These are phyloP conservation scores for Diaporthe vaccinii DNA, from an alignment of 2,329 filamentous ascomycete species.

Conservation along the genomic window DNA sequence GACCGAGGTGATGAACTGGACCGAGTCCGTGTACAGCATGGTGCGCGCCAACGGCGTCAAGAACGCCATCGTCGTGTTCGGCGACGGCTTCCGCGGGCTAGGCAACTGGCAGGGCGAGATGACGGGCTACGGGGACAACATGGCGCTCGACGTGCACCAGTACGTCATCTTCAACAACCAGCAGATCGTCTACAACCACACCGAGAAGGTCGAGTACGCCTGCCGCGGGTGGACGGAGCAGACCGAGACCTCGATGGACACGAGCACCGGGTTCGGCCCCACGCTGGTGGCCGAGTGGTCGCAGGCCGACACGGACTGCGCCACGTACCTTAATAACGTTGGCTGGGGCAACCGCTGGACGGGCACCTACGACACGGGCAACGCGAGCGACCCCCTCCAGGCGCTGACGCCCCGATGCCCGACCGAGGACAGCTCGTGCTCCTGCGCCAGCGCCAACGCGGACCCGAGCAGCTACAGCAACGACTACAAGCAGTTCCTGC, in stretches of 20 bases:
- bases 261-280: slow-evolving; percentile 85
- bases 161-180: slow-evolving; percentile 98
- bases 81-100: slow-evolving; percentile 94
- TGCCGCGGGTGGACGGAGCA: slow-evolving; percentile 90
- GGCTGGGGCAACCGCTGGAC: slow-evolving; percentile 91
- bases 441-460: slow-evolving; percentile 82
- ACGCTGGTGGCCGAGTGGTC: slow-evolving; percentile 98
- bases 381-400: slow-evolving; percentile 62
- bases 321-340: slow-evolving; percentile 88
- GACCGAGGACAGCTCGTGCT: slow-evolving; percentile 73
- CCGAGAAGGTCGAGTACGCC: slow-evolving; percentile 87
- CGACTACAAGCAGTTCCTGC: slow-evolving; percentile 86
- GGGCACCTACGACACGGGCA: slow-evolving; percentile 82
- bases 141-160: slow-evolving; percentile 97
- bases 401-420: slow-evolving; percentile 83
- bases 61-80: slow-evolving; percentile 81
- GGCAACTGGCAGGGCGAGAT: slow-evolving; percentile 91
- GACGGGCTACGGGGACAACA: slow-evolving; percentile 72
- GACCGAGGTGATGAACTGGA: slow-evolving; percentile 82
- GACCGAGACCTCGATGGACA: slow-evolving; percentile 79
- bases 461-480: slow-evolving; percentile 76
- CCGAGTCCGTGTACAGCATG: slow-evolving; percentile 76
- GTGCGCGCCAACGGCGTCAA: slow-evolving; percentile 83
- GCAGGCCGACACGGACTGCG: slow-evolving; percentile 97
- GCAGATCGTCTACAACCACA: slow-evolving; percentile 85